A percentile compares a stretch with the other conserved stretches of the same genome.
Conservation (phyloP, 306 rosid genomes). For the Hippophae tibetana region DNA sequence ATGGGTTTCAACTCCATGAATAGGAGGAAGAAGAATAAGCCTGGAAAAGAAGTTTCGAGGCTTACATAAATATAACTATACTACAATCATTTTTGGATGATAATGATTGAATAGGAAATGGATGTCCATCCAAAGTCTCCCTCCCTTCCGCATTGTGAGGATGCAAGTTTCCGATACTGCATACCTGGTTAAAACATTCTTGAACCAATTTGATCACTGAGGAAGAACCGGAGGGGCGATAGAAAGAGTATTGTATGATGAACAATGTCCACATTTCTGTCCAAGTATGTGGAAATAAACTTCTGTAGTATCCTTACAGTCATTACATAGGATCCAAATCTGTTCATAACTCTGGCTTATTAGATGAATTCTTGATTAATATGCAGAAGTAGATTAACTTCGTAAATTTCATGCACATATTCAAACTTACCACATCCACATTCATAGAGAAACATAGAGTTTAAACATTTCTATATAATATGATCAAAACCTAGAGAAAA, state of each 20-base stretch:
- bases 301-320: slow-evolving; percentile 93
- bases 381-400: neutral
- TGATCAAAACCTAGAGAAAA: no score
- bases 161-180: slow-evolving; percentile 4
- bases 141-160: neutral
- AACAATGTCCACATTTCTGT: slow-evolving; percentile 89
- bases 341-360: slow-evolving; percentile 25
- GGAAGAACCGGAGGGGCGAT: slow-evolving; percentile 94
- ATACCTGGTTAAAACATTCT: slow-evolving; percentile 5
- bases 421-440: neutral
- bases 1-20: slow-evolving; percentile 16
- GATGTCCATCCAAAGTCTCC: slow-evolving; percentile 6
- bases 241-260: slow-evolving; percentile 77
- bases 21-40: slow-evolving; percentile 25
- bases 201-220: slow-evolving; percentile 31
- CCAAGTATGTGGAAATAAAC: slow-evolving; percentile 78
- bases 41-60: slow-evolving; percentile 20
- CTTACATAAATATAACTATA: slow-evolving; percentile 11
- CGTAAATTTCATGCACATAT: neutral
- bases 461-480: no score
- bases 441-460: no score
- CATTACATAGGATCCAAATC: slow-evolving; percentile 96
- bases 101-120: no score
- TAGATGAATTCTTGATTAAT: neutral
- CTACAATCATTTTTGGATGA: slow-evolving; percentile 13